Evolutionary conservation across 768 basidiomycete genomes (phyloP).

Genomic region (Mycena galopus): DNA sequence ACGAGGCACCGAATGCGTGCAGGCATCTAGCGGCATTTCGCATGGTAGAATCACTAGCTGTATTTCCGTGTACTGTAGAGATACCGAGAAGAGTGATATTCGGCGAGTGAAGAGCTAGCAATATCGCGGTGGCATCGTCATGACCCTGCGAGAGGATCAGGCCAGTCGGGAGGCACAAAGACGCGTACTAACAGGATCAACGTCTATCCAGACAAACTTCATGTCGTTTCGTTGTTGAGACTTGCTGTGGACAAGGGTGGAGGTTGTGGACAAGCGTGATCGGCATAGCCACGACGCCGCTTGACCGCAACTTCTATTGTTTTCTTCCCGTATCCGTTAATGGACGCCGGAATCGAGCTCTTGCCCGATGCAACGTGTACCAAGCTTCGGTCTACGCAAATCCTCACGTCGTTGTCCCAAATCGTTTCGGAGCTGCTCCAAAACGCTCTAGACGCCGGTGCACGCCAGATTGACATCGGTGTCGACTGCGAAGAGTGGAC

Average conservation of each 20-base stretch:
- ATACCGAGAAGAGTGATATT: conserved; percentile 81
- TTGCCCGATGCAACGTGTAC: conserved; percentile 75
- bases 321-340: too few species aligned
- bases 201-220: conserved; percentile 69
- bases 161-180: background rate
- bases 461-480: conserved; percentile 76
- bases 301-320: background rate
- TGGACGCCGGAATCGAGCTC: conserved; percentile 48
- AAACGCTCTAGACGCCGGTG: conserved; percentile 89
- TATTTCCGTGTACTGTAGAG: conserved; percentile 92
- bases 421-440: conserved; percentile 89
- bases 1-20: conserved; percentile 76
- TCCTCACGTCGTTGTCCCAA: conserved; percentile 85
- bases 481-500: conserved; percentile 84
- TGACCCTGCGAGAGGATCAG: conserved; percentile 70
- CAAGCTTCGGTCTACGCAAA: conserved; percentile 84
- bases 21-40: conserved; percentile 85
- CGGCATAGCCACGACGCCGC: background rate
- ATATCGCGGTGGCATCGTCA: conserved; percentile 89
- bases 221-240: conserved; percentile 8
- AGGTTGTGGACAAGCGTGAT: too few species aligned
- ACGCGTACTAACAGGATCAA: conserved; percentile 67
- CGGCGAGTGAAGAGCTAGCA: conserved; percentile 77
- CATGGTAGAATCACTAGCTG: conserved; percentile 69
- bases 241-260: too few species aligned